Base-by-base conservation (phyloP, 768 basidiomycete genomes). In the Phanerodontia chrysosporium region DNA sequence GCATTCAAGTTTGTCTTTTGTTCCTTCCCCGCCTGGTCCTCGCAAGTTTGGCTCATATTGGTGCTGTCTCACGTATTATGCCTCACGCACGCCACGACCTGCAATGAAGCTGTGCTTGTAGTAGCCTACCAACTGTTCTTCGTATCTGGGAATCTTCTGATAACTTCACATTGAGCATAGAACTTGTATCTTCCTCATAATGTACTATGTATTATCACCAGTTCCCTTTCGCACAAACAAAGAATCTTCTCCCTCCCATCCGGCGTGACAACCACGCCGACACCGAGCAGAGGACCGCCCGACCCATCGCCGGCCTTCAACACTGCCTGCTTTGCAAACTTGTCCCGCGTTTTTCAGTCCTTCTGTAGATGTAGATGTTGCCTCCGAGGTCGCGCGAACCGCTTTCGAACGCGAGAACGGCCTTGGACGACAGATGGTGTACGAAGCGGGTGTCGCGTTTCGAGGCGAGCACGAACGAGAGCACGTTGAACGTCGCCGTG, bases 401-500 rank as follows among this genome's bases (percentile, higher is more conserved):
- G 59, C 85, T 85, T 72, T 98, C 95, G 64, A 98, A 95, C 0
- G 93, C 93, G 49, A 93, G 75, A 1, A 91, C 85, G 5, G 78
- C 79, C 45, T 76, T 70, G 1, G 72, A 72, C 0, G 80, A 71
- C 32, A 84, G 72, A 67, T 98, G 94, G 66, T 89, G 83, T 1
- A 91, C 90, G 74, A 95, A 94, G 21, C 92, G 84, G 0, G 90
- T 85, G 70, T 98, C 93, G 28, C 84, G 86, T 69, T 98, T 98
- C 13, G 92, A 93, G 9, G 93, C 93, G 51, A 99, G 78, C 42
- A 99, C 96, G 69, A 98, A 99, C 0, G 93, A 83, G 25, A 99
- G 80, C 0, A 95, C 96, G 21, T 90, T 86, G 71, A 84, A 95
- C 0, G 96, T 98, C n/a, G 84, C 79, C 3, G 74, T 73, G 70